These are phyloP conservation scores for Colletotrichum endophyticum DNA, from an alignment of 2,329 filamentous ascomycete genomes.

Conservation along the genomic window DNA sequence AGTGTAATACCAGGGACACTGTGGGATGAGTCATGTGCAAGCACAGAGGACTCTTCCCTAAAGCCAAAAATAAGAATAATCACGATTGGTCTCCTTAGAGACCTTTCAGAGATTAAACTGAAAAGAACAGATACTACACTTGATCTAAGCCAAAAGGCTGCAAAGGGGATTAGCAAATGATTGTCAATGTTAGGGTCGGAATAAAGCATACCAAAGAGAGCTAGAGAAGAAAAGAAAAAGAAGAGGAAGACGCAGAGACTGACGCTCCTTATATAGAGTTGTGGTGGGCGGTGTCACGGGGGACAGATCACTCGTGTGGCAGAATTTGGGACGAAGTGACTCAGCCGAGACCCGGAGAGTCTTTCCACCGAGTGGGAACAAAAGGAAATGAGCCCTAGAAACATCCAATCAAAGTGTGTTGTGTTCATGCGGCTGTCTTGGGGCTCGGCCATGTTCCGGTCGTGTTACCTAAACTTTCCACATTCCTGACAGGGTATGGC, in stretches of 20 bases:
- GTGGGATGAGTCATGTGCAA: conserved; percentile 71
- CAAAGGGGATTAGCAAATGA: too few species aligned
- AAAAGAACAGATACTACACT: conserved; percentile 97
- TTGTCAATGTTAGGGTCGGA: too few species aligned
- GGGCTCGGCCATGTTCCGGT: neutral
- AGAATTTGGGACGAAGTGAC: too few species aligned
- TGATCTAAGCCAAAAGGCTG: conserved; percentile 78
- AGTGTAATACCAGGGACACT: conserved; percentile 81
- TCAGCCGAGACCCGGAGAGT: too few species aligned
- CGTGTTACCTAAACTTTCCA: neutral
- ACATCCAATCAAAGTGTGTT: neutral
- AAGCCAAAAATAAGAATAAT: conserved; percentile 83
- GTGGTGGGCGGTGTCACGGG: too few species aligned
- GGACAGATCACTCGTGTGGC: too few species aligned
- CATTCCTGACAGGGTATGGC: neutral
- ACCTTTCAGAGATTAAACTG: conserved; percentile 95
- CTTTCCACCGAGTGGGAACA: neutral
- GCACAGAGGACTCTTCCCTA: conserved; percentile 66
- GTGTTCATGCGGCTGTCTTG: neutral
- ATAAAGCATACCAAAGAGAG: conserved; percentile 54
- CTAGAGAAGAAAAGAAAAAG: conserved; percentile 58
- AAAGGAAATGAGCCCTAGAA: neutral
- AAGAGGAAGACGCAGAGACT: conserved; percentile 21
- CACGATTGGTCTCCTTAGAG: conserved; percentile 73
- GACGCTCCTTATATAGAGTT: too few species aligned